Evolutionary conservation across 2,329 filamentous ascomycete species (phyloP), one percentile per base, ranked within the genome.

Genomic region (Elsinoe australis): DNA sequence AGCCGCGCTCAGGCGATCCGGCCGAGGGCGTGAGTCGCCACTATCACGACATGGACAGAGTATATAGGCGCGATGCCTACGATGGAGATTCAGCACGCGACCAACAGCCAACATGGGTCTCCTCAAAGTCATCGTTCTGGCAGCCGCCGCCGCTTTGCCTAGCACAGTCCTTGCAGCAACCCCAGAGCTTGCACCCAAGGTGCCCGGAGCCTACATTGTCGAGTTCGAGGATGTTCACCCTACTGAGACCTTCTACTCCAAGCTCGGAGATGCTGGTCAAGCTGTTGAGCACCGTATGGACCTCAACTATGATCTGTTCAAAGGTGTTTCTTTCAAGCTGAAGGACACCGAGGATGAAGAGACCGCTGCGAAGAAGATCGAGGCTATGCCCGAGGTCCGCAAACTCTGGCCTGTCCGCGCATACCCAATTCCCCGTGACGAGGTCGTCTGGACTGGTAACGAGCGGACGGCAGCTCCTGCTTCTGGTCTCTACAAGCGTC

Each of bases 361-460:
- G 32, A 47, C 49, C 12, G 50, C 51, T 10, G 51, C 53, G 26
- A 49, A 51, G 32, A 52, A 54, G 26, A 57, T 57, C 10, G 49
- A 54, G 17, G 50, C 45, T 4, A 54, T 56, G 47, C 53, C 54
- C 3, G 48, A 51, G 26, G 53, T 57, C 15, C 51, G 51, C 39
- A 52, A 57, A 32, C 49, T 57, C 47, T 57, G 55, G 55, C 55
- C 55, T 12, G 53, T 57, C 26, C 51, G 54, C 15, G 42, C 54
- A 19, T 57, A 55, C 32, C 51, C 51, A 22, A 45, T 54, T 19
- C 55, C 54, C 15, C 29, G 50, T 4, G 52, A 55, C 21, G 38
- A 51, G 36, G 49, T 55, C 21, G 36, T 52, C 5, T 55, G 53
- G 53, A 52, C 50, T 15, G 53, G 48, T 4, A 52, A 52, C 36